A percentile compares a stretch with the other conserved stretches of the same genome.
These are phyloP conservation scores for Passalora sequoiae DNA, from an alignment of 2,329 filamentous ascomycete genomes.

Conservation along the genomic window DNA sequence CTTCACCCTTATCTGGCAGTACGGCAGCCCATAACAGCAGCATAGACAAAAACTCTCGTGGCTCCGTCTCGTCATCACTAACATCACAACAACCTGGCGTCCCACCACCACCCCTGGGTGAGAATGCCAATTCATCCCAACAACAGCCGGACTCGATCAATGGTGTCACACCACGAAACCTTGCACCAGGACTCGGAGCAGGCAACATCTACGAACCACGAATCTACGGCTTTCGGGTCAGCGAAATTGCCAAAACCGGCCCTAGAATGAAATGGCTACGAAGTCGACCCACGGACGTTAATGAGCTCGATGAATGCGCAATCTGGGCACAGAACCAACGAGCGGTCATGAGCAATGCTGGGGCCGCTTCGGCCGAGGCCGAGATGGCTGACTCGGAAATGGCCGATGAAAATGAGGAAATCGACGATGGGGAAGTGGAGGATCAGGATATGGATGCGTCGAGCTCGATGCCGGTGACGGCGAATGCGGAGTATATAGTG, in stretches of 20 bases:
- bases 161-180: constrained; percentile 78
- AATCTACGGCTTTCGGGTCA: constrained; percentile 95
- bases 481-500: constrained; percentile 13
- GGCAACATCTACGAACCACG: constrained; percentile 87
- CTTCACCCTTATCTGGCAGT: constrained; percentile 14
- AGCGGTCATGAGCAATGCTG: constrained; percentile 13
- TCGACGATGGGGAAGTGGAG: constrained; percentile 27
- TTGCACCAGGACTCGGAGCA: constrained; percentile 77
- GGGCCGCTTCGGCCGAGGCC: constrained; percentile 10
- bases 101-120: constrained; percentile 10
- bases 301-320: constrained; percentile 70
- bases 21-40: constrained; percentile 5
- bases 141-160: constrained; percentile 64
- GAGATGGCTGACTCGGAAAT: constrained; percentile 29
- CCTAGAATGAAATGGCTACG: constrained; percentile 97
- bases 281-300: constrained; percentile 72
- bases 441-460: constrained; percentile 30
- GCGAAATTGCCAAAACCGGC: constrained; percentile 80
- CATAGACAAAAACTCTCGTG: constrained; percentile 22
- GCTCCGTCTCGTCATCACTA: constrained; percentile 29
- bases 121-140: constrained; percentile 30
- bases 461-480: constrained; percentile 1
- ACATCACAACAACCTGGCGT: constrained; percentile 29
- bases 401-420: constrained; percentile 28
- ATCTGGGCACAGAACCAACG: constrained; percentile 33